Base-by-base conservation (phyloP, 371 early-diverging fungal genomes). In the Batkoa obscura region DNA sequence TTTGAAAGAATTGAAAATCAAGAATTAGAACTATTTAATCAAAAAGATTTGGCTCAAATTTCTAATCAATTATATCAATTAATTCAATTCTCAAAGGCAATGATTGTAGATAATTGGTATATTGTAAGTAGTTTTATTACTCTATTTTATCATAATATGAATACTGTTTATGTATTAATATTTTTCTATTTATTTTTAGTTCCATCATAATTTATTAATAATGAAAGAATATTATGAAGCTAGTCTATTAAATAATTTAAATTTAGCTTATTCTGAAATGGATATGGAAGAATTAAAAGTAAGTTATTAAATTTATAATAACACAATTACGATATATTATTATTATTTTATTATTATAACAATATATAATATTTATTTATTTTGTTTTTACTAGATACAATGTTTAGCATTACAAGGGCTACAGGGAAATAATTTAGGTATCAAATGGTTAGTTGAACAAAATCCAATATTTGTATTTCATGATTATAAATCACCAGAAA, bases 391-490 rank as follows among this genome's bases (percentile, higher is more conserved):
- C 6, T 47, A 47, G 48, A n/a, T 47, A 10, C 48, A 47, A 47
- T 50, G 32, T 9, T 6, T 35, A 50, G 51, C 51, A 13, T 35
- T 50, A 9, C 31, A 50, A 35, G 51, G 34, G 15, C 15, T 50
- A 35, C 32, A 10, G 4, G 51, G 36, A 13, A 35, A 35, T 34
- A 50, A 50, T 15, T 10, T 50, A 8, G 51, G 51, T 9, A 35
- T 50, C 31, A 23, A 35, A 6, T 50, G 51, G 51, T 35, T 50
- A 35, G 34, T 50, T 32, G 51, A 50, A 30, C 51, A 50, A 35
- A 50, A 50, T 34, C 51, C 51, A 17, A 50, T 50, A 17, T 50
- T 50, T 35, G 36, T 50, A 13, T 36, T 31, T 35, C 51, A 50
- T 13, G 34, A 30, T 34, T 50, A 50, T 50, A 50, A 17, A 4